Conservation (phyloP, 345 rosid genomes). For the Rhodamnia argentea region DNA sequence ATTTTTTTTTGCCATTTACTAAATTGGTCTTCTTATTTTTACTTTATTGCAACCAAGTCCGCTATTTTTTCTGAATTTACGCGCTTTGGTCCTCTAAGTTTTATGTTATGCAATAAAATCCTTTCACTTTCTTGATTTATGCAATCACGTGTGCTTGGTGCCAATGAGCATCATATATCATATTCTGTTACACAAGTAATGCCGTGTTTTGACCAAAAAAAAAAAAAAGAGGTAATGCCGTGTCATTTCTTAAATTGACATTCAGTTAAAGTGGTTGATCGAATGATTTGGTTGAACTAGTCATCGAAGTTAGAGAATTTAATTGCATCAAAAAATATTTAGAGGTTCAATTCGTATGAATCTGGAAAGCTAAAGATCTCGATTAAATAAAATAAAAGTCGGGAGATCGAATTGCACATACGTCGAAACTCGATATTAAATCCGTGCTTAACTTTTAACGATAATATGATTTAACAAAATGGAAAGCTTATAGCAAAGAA, state of each 20-base stretch:
- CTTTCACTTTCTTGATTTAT: not conserved
- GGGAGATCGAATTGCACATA: not conserved
- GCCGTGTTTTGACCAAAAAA: no score
- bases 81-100: not conserved
- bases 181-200: not conserved
- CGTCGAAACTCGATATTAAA: not conserved
- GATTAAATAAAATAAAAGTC: not conserved
- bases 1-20: not conserved
- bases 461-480: not conserved
- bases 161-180: not conserved
- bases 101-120: not conserved
- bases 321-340: not conserved
- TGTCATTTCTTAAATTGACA: not conserved
- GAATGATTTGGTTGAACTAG: rapidly evolving
- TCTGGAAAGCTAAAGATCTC: no score
- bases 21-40: not conserved
- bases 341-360: not conserved
- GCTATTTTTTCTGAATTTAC: not conserved
- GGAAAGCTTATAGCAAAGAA: not conserved
- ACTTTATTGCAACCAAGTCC: not conserved
- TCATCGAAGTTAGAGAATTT: not conserved
- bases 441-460: not conserved
- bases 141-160: not conserved
- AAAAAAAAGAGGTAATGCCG: no score
- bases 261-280: not conserved